Evolutionary conservation across 768 basidiomycete genomes (phyloP).

Genomic region (Cystobasidium onofrii): DNA sequence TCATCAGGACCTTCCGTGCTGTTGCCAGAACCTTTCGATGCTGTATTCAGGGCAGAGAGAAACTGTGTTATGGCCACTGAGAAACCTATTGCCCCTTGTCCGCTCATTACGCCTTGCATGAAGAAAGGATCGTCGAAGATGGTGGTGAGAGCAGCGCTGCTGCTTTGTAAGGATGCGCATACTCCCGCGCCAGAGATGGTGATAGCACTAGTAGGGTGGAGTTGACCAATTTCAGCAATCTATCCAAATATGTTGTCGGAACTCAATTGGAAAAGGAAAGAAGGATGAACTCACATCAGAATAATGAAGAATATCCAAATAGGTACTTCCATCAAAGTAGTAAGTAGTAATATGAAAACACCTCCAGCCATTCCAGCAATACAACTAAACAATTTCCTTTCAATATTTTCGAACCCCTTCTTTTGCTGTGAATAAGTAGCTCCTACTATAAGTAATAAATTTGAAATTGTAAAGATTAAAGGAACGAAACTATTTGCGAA

Average conservation of each 20-base stretch:
- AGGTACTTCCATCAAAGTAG: background rate
- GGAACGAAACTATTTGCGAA: constrained; percentile 3
- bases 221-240: no score
- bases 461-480: constrained; percentile 2
- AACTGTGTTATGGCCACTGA: constrained; percentile 40
- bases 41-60: constrained; percentile 30
- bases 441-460: constrained; percentile 5
- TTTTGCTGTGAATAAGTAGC: constrained; percentile 18
- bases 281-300: background rate
- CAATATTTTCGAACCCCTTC: constrained; percentile 4
- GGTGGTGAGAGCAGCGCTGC: constrained; percentile 11
- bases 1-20: background rate
- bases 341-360: background rate
- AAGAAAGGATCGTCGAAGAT: constrained; percentile 30
- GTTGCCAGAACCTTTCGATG: background rate
- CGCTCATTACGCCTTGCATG: constrained; percentile 39
- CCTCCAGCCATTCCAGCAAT: background rate
- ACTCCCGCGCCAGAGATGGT: background rate
- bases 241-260: no score
- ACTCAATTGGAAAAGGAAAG: background rate
- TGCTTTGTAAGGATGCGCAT: constrained; percentile 11
- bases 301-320: constrained; percentile 8
- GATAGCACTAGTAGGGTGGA: no score
- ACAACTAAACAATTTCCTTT: constrained; percentile 1
- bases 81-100: constrained; percentile 40